Base-by-base conservation (phyloP, 2,329 filamentous ascomycete genomes). In the Calonectria ilicicola region DNA sequence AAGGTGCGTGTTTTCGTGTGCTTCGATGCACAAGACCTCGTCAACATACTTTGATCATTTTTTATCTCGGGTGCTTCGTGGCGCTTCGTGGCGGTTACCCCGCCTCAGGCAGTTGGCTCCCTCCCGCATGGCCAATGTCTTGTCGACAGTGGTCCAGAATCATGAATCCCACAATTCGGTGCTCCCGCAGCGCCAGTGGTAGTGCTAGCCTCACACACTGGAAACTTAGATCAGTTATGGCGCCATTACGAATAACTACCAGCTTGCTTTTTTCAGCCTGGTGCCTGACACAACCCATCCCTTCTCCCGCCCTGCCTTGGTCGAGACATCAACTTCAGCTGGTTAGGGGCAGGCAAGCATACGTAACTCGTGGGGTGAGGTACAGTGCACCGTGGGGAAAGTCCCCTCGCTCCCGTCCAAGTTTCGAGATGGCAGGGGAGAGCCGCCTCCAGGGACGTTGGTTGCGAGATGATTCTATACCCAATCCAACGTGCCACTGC, bases 321-420 rank as follows among this genome's bases (percentile, higher is more conserved):
- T 58, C 23, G 35, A 69, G 44, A 63, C 58, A 40, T 63, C 17
- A 17, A 27, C 26, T 40, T 69, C 66, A 69, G 66, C 66, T 69
- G 66, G 26, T 56, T 64, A 63, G 66, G 66, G 66, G 44, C 44
- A 17, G n/a, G 32, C 44, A 17, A 12, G 32, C 14, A 17, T 60
- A 23, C 53, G 53, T 40, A 60, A 60, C 35, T 47, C n/a, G 3
- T 21, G 63, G 19, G 40, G 12, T 63, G 26, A 5, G 26, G 26
- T 38, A 44, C 38, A 21, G 23, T 26, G 38, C 14, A 3, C 21
- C 19, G 21, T 6, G 21, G 21, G 44, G 21, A 47, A n/a, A 21
- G 44, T n/a, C 44, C 21, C 10, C 29, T 9, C 7, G n/a, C 21
- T 5, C 29, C 29, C 7, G n/a, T 23, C n/a, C 9, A 21, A 7